phyloP scores from a whole-genome alignment of 2,329 filamentous ascomycete species.

The Sclerotinia glacialis region DNA sequence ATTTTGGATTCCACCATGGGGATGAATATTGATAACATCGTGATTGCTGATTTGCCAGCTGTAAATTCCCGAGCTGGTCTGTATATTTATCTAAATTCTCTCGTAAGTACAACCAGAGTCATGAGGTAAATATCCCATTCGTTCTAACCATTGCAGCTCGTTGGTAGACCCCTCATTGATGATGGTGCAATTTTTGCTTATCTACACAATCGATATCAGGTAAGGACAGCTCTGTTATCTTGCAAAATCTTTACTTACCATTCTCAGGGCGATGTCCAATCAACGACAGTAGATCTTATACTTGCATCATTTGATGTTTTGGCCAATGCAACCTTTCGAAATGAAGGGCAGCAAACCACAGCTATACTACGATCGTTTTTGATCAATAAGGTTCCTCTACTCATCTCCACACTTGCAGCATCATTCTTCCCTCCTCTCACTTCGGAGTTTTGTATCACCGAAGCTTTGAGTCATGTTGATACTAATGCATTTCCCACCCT shows the following conservation, averaged over 20 bases:
- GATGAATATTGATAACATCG: conserved; percentile 42
- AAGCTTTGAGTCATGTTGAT: conserved; percentile 62
- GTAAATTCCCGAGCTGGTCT: conserved; percentile 77
- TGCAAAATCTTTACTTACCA: conserved; percentile 33
- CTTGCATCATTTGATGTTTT: conserved; percentile 86
- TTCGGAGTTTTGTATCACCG: conserved; percentile 62
- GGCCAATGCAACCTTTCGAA: conserved; percentile 78
- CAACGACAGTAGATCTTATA: conserved; percentile 77
- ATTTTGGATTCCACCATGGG: conserved; percentile 56
- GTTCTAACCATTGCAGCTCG: conserved; percentile 56
- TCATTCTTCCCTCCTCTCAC: conserved; percentile 58
- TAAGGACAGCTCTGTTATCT: conserved; percentile 41
- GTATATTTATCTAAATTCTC: conserved; percentile 80
- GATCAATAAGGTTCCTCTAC: conserved; percentile 66
- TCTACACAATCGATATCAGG: conserved; percentile 80
- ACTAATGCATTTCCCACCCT: conserved; percentile 62
- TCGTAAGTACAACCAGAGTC: conserved; percentile 52
- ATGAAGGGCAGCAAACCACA: conserved; percentile 56
- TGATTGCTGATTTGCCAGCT: conserved; percentile 63
- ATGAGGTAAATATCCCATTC: background rate
- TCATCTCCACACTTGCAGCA: conserved; percentile 56
- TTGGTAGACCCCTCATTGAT: conserved; percentile 78
- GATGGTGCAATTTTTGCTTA: conserved; percentile 76
- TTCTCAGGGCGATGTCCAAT: conserved; percentile 68
- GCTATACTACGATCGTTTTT: conserved; percentile 83